phyloP scores from a whole-genome alignment of 2,329 filamentous ascomycete genomes.

The Hypoxylon sp. region DNA sequence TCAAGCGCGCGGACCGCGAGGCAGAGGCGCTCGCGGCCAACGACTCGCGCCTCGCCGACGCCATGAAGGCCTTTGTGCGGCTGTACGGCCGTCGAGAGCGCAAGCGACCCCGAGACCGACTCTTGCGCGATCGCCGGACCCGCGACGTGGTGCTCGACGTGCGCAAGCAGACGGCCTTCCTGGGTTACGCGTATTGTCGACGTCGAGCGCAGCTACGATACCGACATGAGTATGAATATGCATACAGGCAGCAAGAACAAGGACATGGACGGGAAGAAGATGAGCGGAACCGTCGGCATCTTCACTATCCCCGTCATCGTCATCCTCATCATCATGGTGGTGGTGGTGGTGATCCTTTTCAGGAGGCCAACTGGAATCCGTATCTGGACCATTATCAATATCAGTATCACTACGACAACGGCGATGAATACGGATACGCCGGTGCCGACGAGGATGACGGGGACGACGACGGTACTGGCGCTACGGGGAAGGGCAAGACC shows the following conservation, averaged over 20 bases:
- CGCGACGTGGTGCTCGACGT: constrained; percentile 76
- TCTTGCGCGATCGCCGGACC: constrained; percentile 76
- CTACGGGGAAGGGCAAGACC: constrained; percentile 7
- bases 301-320: too few species aligned
- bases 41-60: constrained; percentile 46
- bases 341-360: too few species aligned
- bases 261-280: not conserved
- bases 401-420: too few species aligned
- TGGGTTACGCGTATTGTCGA: constrained; percentile 88
- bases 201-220: constrained; percentile 40
- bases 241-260: too few species aligned
- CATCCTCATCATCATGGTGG: too few species aligned
- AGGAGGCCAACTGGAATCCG: too few species aligned
- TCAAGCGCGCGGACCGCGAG: constrained; percentile 59
- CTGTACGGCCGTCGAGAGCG: constrained; percentile 69
- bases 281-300: too few species aligned
- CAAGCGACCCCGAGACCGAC: constrained; percentile 82
- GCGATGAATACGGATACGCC: constrained; percentile 41
- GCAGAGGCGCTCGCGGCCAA: constrained; percentile 53
- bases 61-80: constrained; percentile 59
- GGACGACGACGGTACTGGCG: not conserved
- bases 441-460: not conserved
- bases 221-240: not conserved
- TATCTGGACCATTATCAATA: too few species aligned
- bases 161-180: constrained; percentile 82